These are phyloP conservation scores for Blastocystis sp. DNA, from an alignment of 352 stramenopile genomes.

Conservation along the genomic window DNA sequence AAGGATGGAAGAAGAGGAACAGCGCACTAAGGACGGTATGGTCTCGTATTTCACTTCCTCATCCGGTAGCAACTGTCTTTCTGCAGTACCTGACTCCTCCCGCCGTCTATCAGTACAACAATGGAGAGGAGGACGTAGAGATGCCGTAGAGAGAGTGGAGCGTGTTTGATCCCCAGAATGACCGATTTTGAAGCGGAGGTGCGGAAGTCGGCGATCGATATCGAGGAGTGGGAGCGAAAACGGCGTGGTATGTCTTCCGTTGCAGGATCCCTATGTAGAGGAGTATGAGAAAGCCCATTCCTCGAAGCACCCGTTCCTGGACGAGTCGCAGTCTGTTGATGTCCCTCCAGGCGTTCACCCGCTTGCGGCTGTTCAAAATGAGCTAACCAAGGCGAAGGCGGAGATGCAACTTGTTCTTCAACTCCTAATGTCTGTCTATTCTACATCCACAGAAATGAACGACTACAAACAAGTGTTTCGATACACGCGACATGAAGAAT, in stretches of 20 bases:
- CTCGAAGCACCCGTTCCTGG: slow-evolving; percentile 8
- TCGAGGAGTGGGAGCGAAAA: slow-evolving; percentile 43
- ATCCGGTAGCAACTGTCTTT: slow-evolving; percentile 33
- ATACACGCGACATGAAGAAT: not conserved
- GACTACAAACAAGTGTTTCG: not conserved
- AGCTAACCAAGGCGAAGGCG: not conserved
- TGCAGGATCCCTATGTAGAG: not conserved
- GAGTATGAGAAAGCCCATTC: not conserved
- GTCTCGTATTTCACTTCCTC: not conserved
- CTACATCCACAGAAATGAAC: not conserved
- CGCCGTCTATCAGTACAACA: slow-evolving; percentile 33
- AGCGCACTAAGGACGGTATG: not conserved
- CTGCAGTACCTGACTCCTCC: slow-evolving; percentile 25
- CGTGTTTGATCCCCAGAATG: not conserved
- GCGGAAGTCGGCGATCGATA: slow-evolving; percentile 45
- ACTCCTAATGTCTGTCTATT: not conserved
- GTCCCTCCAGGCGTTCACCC: not conserved
- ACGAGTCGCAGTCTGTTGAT: not conserved
- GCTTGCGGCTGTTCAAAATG: not conserved
- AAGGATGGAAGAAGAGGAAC: slow-evolving; percentile 7
- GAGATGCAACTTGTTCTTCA: slow-evolving; percentile 7
- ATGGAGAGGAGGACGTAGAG: not conserved
- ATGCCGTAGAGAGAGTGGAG: not conserved
- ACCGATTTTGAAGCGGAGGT: slow-evolving; percentile 38
- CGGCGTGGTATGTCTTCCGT: not conserved